Conservation (phyloP, 2,329 filamentous ascomycete species). For the Cryphonectria parasitica region DNA sequence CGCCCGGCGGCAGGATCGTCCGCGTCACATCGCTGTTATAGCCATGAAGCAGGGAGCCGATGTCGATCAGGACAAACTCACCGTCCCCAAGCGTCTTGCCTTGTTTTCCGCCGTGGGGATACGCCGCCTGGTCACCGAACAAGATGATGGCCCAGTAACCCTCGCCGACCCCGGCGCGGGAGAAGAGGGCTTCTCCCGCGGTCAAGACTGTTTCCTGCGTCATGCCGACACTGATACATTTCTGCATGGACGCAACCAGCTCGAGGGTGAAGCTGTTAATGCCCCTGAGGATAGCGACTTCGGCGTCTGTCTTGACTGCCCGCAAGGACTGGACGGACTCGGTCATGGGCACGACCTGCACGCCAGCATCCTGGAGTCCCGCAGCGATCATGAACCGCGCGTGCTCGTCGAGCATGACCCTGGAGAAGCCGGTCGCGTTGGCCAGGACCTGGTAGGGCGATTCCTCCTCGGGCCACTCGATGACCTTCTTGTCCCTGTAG, state of each 20-base stretch:
- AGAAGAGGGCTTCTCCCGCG: conserved; percentile 33
- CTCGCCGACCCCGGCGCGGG: conserved; percentile 34
- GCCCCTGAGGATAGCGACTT: conserved; percentile 35
- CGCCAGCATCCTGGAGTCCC: conserved; percentile 34
- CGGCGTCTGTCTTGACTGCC: conserved; percentile 36
- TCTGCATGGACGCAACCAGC: conserved; percentile 36
- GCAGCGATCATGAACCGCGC: conserved; percentile 37
- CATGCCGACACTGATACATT: conserved; percentile 34
- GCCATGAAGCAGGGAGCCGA: conserved; percentile 36
- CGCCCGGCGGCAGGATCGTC: conserved; percentile 35
- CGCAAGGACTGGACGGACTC: conserved; percentile 34
- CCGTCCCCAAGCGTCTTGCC: conserved; percentile 34
- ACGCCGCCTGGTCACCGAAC: conserved; percentile 37
- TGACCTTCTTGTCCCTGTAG: conserved; percentile 33
- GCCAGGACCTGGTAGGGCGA: conserved; percentile 36
- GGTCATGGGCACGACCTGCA: conserved; percentile 38
- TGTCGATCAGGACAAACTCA: conserved; percentile 39
- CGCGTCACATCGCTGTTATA: conserved; percentile 39
- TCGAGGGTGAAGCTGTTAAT: conserved; percentile 38
- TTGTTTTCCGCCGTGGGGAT: conserved; percentile 37
- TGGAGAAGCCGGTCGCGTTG: conserved; percentile 30
- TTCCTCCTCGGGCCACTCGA: conserved; percentile 36
- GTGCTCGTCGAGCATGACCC: conserved; percentile 39
- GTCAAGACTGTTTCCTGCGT: conserved; percentile 35
- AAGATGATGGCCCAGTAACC: conserved; percentile 38